Percentiles rank a stretch among this genome's conserved stretches.
phyloP scores from a whole-genome alignment of 345 rosid species.

The Corymbia maculata region DNA sequence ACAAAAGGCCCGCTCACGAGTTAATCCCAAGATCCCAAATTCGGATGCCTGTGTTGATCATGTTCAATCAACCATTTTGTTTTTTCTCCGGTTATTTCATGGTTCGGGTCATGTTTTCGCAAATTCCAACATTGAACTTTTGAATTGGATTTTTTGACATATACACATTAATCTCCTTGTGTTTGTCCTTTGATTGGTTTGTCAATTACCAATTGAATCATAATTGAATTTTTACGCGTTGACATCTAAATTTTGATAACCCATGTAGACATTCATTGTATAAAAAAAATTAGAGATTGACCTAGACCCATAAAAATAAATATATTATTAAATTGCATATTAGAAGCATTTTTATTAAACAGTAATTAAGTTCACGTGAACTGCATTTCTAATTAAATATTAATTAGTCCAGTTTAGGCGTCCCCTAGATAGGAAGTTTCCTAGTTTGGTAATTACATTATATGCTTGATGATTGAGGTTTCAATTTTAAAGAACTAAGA shows the following conservation, averaged over 20 bases:
- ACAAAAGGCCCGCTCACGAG: not conserved
- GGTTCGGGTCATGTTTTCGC: not conserved
- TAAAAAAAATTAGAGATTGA: not conserved
- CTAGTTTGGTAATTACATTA: not conserved
- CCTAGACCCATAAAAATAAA: not conserved
- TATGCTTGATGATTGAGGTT: not conserved
- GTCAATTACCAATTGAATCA: accelerated
- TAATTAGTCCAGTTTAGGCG: not conserved
- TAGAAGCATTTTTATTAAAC: not conserved
- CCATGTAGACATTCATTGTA: not conserved
- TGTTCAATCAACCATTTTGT: not conserved
- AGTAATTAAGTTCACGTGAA: not conserved
- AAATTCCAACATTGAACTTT: accelerated
- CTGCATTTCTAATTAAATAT: not conserved
- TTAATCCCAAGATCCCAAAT: not conserved
- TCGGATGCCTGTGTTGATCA: not conserved
- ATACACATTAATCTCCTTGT: not conserved
- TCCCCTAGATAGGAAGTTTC: accelerated
- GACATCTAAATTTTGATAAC: not conserved
- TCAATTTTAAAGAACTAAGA: not conserved
- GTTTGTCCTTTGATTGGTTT: not conserved
- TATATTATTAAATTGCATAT: not conserved
- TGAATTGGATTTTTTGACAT: not conserved
- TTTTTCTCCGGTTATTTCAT: not conserved
- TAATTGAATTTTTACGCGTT: not conserved